phyloP scores from a whole-genome alignment of 2,329 filamentous ascomycete species.

The Pseudogymnoascus verrucosus region DNA sequence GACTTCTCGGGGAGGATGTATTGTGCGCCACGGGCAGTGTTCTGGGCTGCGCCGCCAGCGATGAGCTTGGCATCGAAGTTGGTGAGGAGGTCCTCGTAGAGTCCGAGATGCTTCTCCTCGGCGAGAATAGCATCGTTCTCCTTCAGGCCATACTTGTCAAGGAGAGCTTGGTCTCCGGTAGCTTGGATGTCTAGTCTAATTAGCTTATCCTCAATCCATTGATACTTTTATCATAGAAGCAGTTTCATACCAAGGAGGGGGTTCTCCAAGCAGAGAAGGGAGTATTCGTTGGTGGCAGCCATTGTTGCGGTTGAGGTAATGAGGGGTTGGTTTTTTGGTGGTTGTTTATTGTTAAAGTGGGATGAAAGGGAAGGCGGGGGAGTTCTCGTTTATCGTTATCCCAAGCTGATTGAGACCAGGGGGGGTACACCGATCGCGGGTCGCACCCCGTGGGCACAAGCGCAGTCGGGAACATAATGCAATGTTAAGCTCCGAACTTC shows the following conservation, averaged over 20 bases:
- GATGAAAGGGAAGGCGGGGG: conserved; percentile 10
- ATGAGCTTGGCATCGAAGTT: conserved; percentile 92
- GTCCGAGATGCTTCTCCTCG: conserved; percentile 76
- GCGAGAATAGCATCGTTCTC: conserved; percentile 96
- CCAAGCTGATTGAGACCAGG: conserved; percentile 4
- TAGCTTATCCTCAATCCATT: background rate
- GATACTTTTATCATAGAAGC: background rate
- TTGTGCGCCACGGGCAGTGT: conserved; percentile 91
- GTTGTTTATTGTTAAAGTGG: conserved; percentile 9
- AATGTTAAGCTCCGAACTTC: background rate
- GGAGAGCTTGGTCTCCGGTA: conserved; percentile 69
- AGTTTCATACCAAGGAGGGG: conserved; percentile 74
- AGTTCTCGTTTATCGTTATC: conserved; percentile 2
- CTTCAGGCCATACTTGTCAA: conserved; percentile 90
- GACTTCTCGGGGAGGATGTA: conserved; percentile 88
- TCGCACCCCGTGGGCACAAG: background rate
- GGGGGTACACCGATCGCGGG: background rate
- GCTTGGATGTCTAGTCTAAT: conserved; percentile 73
- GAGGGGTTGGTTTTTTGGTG: background rate
- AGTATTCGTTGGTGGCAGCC: conserved; percentile 70
- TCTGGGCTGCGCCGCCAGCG: conserved; percentile 92
- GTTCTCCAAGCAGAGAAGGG: conserved; percentile 92
- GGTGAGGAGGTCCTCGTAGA: conserved; percentile 90
- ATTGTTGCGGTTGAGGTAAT: conserved; percentile 39
- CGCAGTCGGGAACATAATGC: background rate